Evolutionary conservation across 202 grass and related monocot species (phyloP), one percentile per base, ranked within the genome.

Genomic region (Carex arenaria): DNA sequence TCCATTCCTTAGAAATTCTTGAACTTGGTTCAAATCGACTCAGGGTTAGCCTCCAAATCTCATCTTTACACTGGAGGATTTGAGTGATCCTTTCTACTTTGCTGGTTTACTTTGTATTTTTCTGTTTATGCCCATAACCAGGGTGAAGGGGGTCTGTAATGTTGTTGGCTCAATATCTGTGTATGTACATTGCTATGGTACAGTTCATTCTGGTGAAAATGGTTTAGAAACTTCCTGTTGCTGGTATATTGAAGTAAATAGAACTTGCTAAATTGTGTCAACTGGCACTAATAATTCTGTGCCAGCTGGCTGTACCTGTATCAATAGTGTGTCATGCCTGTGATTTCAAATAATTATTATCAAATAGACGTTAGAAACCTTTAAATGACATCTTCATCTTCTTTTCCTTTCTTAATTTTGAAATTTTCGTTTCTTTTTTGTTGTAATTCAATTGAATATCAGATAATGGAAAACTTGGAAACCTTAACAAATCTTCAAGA

Each of bases 21-120:
- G 96, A 95, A 90, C 96, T 99, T 92, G 93, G 93, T 83, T 93
- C 91, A 78, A 99, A 99, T 83, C 88, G 70, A 84, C 87, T 99
- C 88, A 91, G 91, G 86, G 96, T 99, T 87, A 87, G 91, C 43
- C 63, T 64, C 38, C 19, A 47, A 55, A 81, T 65, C 78, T 65
- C 61, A 81, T 26, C 17, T 54, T 32, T 49, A 23, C 4, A 51
- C 19, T 73, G 20, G 45, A 52, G 70, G 19, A 65, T 65, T 53
- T 28, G 20, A 73, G 45, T 73, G 20, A 53, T 26, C 20, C 42
- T 73, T 51, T 71, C 42, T 26, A 14, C 3, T 9, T 14, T 51
- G 10, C 3, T 72, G 10, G n/a, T 72, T 26, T 72, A 76, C 23
- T 14, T 17, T 17, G 45, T 74, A 28, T 53, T 2, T 32, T 76